These are phyloP conservation scores for Alternaria sp. DNA, from an alignment of 2,329 filamentous ascomycete species.

Conservation along the genomic window DNA sequence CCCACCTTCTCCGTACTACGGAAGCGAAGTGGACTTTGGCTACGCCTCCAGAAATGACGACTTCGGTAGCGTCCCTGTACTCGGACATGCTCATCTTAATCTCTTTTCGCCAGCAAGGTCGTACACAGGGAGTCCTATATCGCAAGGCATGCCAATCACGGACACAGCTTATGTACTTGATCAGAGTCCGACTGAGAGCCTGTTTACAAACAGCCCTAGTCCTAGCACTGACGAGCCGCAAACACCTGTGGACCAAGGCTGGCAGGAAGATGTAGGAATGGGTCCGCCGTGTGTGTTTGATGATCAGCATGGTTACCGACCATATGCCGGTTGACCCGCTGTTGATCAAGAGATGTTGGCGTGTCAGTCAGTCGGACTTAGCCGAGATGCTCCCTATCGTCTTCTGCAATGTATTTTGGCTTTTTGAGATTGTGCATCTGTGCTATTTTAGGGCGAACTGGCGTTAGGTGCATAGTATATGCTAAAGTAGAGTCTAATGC, in stretches of 20 bases:
- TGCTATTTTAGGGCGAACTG: neutral
- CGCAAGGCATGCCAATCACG: slow-evolving; percentile 6
- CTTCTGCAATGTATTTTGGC: neutral
- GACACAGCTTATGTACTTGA: slow-evolving; percentile 31
- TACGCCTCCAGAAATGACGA: slow-evolving; percentile 13
- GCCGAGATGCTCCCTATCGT: neutral
- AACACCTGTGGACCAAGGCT: slow-evolving; percentile 28
- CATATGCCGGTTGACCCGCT: slow-evolving; percentile 14
- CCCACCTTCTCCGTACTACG: slow-evolving; percentile 30
- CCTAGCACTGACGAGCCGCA: slow-evolving; percentile 30
- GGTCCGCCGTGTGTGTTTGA: slow-evolving; percentile 17
- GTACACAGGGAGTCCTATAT: slow-evolving; percentile 21
- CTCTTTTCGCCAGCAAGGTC: neutral
- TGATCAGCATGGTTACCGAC: slow-evolving; percentile 12
- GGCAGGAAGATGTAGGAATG: slow-evolving; percentile 24
- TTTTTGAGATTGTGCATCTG: neutral
- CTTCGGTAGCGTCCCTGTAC: slow-evolving; percentile 2
- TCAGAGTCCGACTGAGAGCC: slow-evolving; percentile 29
- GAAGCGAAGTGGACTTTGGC: slow-evolving; percentile 32
- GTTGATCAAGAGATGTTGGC: neutral
- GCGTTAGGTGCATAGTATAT: neutral
- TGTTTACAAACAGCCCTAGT: slow-evolving; percentile 36
- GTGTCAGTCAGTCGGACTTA: neutral
- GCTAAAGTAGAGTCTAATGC: neutral
- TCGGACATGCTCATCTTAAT: neutral